phyloP scores from a whole-genome alignment of 495 filamentous ascomycete genomes.

The Thermothielavioides terrestris region DNA sequence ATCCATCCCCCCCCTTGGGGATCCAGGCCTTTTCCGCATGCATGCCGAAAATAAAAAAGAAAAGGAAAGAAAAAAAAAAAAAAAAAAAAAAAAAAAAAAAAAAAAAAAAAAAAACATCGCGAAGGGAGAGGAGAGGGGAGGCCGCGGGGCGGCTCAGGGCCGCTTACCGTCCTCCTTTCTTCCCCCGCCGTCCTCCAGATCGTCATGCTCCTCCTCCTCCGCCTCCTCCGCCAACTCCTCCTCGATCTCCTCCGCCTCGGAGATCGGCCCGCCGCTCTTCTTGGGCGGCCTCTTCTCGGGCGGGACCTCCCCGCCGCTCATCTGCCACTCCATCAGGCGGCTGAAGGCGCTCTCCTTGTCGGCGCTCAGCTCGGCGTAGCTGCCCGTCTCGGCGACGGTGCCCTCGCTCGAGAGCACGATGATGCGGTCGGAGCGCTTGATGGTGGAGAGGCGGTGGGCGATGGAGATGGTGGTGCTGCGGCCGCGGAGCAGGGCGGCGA shows the following conservation, averaged over 20 bases:
- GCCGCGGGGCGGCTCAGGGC: no score
- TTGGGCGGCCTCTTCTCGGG: constrained; percentile 13
- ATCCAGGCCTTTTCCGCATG: no score
- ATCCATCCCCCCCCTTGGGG: no score
- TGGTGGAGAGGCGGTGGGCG: constrained; percentile 88
- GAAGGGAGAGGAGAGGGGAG: no score
- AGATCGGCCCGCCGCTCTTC: constrained; percentile 28
- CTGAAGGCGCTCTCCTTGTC: constrained; percentile 75
- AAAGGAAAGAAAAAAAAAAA: no score
- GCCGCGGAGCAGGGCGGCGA: constrained; percentile 68
- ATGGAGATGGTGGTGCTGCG: constrained; percentile 95
- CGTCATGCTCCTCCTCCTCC: constrained; percentile 30
- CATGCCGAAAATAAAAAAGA: no score
- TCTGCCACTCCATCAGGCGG: constrained; percentile 98
- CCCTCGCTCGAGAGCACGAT: constrained; percentile 81
- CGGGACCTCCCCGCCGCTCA: constrained; percentile 67
- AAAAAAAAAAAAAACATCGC: no score
- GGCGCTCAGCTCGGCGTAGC: constrained; percentile 64
- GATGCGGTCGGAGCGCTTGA: constrained; percentile 88
- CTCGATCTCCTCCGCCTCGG: constrained; percentile 38
- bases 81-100: no score
- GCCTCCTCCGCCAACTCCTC: constrained; percentile 34
- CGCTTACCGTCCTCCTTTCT: neutral
- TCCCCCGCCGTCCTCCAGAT: constrained; percentile 3
- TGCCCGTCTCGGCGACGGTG: constrained; percentile 80